A percentile compares a stretch with the other conserved stretches of the same genome.
These are phyloP conservation scores for Dactylellina parvicollis DNA, from an alignment of 2,329 filamentous ascomycete species.

Conservation along the genomic window DNA sequence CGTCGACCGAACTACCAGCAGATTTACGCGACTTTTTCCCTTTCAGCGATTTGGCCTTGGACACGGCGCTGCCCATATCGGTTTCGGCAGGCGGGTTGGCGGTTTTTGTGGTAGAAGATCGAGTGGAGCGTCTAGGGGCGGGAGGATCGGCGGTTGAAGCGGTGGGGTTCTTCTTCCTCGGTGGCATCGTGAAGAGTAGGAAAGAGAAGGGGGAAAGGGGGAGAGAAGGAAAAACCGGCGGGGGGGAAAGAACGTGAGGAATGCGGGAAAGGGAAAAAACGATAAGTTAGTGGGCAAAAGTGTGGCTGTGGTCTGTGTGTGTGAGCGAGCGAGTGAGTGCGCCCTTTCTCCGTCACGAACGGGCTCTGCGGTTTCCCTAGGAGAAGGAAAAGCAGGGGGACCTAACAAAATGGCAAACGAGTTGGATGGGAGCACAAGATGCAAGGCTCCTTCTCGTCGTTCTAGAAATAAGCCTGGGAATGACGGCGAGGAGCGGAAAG, in stretches of 20 bases:
- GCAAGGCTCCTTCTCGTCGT: background rate
- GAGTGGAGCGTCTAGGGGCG: too few relatives aligned
- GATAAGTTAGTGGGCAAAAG: background rate
- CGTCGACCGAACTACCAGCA: constrained; percentile 18
- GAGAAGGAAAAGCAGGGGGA: background rate
- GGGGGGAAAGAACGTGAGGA: constrained; percentile 1
- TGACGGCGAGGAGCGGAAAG: constrained; percentile 18
- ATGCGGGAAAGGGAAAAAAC: constrained; percentile 7
- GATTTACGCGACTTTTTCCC: constrained; percentile 44
- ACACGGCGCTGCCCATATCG: constrained; percentile 51
- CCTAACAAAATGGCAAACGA: background rate
- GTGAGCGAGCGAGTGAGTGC: background rate
- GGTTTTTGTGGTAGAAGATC: constrained; percentile 2
- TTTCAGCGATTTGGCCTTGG: constrained; percentile 38
- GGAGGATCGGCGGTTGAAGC: constrained; percentile 10
- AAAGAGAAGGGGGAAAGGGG: background rate
- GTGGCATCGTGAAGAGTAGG: constrained; percentile 39
- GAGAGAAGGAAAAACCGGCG: background rate
- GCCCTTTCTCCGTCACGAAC: too few relatives aligned
- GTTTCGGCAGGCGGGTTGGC: background rate
- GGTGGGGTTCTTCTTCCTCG: constrained; percentile 33
- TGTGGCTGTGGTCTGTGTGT: constrained; percentile 31
- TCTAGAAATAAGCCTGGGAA: background rate
- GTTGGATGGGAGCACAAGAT: background rate
- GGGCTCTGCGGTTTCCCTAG: too few relatives aligned